These are phyloP conservation scores for Chrysanthemum lavandulifolium DNA, from an alignment of 129 eudicot genomes.

Conservation along the genomic window DNA sequence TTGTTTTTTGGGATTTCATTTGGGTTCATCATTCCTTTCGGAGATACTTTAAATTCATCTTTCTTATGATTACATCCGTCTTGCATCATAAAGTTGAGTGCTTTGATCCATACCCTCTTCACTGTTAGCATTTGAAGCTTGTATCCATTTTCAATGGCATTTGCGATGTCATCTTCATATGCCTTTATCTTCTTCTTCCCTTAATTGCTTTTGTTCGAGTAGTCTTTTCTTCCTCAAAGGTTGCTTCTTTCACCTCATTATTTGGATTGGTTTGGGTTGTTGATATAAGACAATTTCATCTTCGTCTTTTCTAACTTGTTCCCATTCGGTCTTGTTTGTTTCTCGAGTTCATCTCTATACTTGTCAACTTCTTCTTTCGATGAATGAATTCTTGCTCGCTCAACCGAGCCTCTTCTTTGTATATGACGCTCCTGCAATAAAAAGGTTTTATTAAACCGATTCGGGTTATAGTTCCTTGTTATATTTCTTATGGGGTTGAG, in stretches of 20 bases:
- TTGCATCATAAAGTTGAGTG: constrained; percentile 26
- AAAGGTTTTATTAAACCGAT: neutral
- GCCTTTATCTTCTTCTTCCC: constrained; percentile 87
- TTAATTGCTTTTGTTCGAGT: constrained; percentile 60
- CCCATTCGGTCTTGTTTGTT: constrained; percentile 62
- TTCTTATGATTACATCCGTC: constrained; percentile 58
- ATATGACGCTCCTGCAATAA: constrained; percentile 79
- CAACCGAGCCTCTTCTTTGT: constrained; percentile 84
- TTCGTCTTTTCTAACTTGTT: constrained; percentile 64
- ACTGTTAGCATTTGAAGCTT: constrained; percentile 62
- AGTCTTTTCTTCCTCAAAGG: constrained; percentile 29
- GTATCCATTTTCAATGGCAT: constrained; percentile 19
- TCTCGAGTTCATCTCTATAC: constrained; percentile 75
- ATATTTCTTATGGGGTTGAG: no score
- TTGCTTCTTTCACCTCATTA: neutral
- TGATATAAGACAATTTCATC: constrained; percentile 39
- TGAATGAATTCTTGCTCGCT: constrained; percentile 82
- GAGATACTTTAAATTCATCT: constrained; percentile 64
- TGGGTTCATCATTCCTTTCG: constrained; percentile 38
- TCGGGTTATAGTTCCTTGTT: neutral
- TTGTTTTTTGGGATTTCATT: neutral
- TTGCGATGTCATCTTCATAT: constrained; percentile 28
- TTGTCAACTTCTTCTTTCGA: constrained; percentile 75
- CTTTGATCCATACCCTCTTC: constrained; percentile 36
- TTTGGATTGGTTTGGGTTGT: constrained; percentile 33